Evolutionary conservation across 2,329 filamentous ascomycete genomes (phyloP), one percentile per base, ranked within the genome.

Genomic region (Monilinia vaccinii-corymbosi): DNA sequence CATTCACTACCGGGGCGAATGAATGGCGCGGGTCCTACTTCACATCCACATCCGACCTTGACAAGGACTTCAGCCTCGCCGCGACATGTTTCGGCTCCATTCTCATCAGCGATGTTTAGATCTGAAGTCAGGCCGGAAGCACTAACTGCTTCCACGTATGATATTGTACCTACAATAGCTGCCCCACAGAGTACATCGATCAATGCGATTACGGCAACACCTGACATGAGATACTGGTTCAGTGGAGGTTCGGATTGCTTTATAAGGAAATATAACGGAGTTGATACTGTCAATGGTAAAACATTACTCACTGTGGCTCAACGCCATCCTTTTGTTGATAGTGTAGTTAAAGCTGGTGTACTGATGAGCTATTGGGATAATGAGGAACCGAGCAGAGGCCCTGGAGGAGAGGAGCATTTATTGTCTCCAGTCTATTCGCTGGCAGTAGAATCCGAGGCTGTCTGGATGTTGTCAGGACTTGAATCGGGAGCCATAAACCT

Each of bases 301-400:
- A 83, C 94, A 38, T 86, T 93, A 62, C 78, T 99, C 68, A 99
- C 94, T 0, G 94, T 99, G 7, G 94, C 94, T 36, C 94, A 99
- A 76, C 82, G 89, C 52, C 94, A 99, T 71, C 94, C 94, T 0
- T 99, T 97, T 69, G 94, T 99, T 45, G 94, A 99, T 72, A 96
- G 90, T 68, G 94, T 99, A 47, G 90, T 91, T 60, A 99, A 99
- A 74, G 92, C 93, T 2, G 94, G 92, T 1, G 89, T 96, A 7
- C 76, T 97, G 53, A 86, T 97, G 81, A 96, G 89, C 56, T 99
- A 99, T 73, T 99, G 94, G 94, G 94, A 97, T 73, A 99, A 97
- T 69, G 92, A 97, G 72, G 93, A 99, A 71, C 83, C 84, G 2
- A 34, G 63, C 1, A 70, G 68, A 60, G 64, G 44, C n/a, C 60